phyloP scores from a whole-genome alignment of 2,329 filamentous ascomycete species.

The Xylaria arbuscula region DNA sequence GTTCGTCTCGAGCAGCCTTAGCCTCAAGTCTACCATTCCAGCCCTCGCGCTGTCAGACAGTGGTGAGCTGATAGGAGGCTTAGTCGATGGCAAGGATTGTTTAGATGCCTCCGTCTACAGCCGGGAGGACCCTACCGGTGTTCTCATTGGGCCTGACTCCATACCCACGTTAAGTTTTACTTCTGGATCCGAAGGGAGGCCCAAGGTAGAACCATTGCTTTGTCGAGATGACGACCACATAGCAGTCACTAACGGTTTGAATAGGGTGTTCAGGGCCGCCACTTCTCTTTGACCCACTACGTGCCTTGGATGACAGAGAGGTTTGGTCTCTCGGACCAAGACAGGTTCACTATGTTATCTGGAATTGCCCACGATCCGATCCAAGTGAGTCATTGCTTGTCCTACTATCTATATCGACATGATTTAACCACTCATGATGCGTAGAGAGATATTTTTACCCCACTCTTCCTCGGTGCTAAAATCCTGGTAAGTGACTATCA shows the following conservation, averaged over 20 bases:
- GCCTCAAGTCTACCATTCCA: not conserved
- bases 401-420: not conserved
- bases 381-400: slow-evolving; percentile 50
- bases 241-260: not conserved
- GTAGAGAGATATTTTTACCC: slow-evolving; percentile 81
- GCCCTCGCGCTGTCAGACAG: not conserved
- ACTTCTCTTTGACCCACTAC: slow-evolving; percentile 86
- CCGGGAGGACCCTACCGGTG: slow-evolving; percentile 61
- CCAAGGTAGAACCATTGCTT: slow-evolving; percentile 63
- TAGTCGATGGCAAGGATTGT: slow-evolving; percentile 71
- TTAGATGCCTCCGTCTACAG: slow-evolving; percentile 53
- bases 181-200: slow-evolving; percentile 78
- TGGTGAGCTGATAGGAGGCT: not conserved
- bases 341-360: slow-evolving; percentile 82
- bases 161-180: slow-evolving; percentile 81
- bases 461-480: slow-evolving; percentile 84
- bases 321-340: slow-evolving; percentile 77
- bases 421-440: no score
- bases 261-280: slow-evolving; percentile 83
- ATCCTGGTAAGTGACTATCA: slow-evolving; percentile 61
- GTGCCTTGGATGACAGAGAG: slow-evolving; percentile 92
- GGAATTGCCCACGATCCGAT: slow-evolving; percentile 84
- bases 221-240: not conserved
- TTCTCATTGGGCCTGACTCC: slow-evolving; percentile 87
- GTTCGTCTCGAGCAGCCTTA: not conserved